phyloP scores from a whole-genome alignment of 257 asterid species.

The Nicotiana otophora region DNA sequence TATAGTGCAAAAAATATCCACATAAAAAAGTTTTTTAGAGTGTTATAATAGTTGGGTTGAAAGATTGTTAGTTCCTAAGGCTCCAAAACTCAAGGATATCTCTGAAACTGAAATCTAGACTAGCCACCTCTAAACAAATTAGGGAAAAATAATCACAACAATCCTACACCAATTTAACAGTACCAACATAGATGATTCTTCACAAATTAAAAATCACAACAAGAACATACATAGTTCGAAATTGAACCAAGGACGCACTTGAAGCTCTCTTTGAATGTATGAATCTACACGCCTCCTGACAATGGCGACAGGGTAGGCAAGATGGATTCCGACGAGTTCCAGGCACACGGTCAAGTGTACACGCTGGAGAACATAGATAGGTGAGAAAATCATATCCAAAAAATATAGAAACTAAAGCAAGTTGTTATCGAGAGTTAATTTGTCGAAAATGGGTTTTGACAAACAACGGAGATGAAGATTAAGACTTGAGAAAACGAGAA shows the following conservation, averaged over 20 bases:
- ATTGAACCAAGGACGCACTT: not conserved
- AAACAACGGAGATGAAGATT: not conserved
- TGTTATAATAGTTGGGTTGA: not conserved
- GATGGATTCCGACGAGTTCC: not conserved
- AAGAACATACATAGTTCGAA: not conserved
- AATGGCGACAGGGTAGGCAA: too few species aligned
- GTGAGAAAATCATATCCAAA: too few species aligned
- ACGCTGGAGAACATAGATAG: not conserved
- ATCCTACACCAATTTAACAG: not conserved
- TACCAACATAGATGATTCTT: not conserved
- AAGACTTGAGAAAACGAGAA: not conserved
- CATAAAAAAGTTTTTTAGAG: too few species aligned
- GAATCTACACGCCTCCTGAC: too few species aligned
- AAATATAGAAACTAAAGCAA: not conserved
- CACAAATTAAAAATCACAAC: not conserved
- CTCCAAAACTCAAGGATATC: not conserved
- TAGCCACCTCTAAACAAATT: not conserved
- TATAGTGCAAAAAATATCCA: too few species aligned
- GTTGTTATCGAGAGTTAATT: not conserved
- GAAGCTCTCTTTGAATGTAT: not conserved
- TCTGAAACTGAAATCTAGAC: too few species aligned
- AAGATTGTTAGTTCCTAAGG: not conserved
- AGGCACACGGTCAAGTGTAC: not conserved
- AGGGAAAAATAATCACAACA: not conserved
- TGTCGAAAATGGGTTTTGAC: not conserved